Evolutionary conservation across 2,329 filamentous ascomycete species (phyloP), one percentile per base, ranked within the genome.

Genomic region (Fusarium ambrosium): DNA sequence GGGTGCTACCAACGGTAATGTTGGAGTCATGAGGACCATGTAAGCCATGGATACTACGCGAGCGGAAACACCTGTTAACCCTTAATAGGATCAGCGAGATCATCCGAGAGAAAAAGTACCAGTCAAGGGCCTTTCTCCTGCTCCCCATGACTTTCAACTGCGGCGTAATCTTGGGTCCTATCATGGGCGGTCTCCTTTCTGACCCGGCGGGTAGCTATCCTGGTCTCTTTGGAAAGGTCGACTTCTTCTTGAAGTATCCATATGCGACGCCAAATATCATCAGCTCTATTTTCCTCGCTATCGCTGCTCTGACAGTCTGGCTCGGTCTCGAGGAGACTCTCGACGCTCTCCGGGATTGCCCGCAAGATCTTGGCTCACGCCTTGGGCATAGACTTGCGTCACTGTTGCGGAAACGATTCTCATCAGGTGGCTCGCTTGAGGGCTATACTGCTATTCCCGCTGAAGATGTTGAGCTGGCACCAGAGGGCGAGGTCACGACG

Each of bases 21-120:
- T 94, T 61, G 90, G 95, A 45, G 94, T 93, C 4, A 89, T 96
- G 69, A 87, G 94, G 24, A 91, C 93, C 1, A 95, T 95, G 93
- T 86, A 77, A 48, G 81, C 79, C 20, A 37, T n/a, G 29, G 5
- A 22, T 58, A 22, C 18, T 58, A 5, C 18, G 6, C 9, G 34
- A 36, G 13, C 13, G 10, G n/a, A 56, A 58, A 11, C 8, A 37
- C 27, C 18, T 11, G 55, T 58, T 58, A 58, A 37, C 34, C 16
- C 10, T 2, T 1, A 11, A 27, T 9, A 82, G 81, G 81, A 87
- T 95, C 63, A 89, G 89, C 39, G 94, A 95, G 82, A 92, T 92
- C 76, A 92, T 91, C 79, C 92, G 91, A 0, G 85, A 89, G 41
- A 88, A 89, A 72, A 79, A 77, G 20, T 95, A 90, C 0, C 93